Percentiles rank a stretch among this genome's conserved stretches.
Conservation (phyloP, 129 eudicot genomes). For the Heracleum sosnowskyi region DNA sequence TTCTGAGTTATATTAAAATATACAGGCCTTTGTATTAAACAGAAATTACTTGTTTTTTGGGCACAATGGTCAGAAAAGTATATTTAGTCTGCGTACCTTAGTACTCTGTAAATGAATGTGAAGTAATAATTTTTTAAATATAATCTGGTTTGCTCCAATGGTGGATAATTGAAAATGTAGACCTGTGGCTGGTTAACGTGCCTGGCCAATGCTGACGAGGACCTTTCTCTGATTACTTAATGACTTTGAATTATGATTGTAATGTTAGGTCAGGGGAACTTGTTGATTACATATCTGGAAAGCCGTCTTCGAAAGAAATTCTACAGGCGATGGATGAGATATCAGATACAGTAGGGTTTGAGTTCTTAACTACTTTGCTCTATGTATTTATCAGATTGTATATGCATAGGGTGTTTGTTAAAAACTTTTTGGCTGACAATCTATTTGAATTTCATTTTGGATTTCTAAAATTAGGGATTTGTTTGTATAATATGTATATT, state of each 20-base stretch:
- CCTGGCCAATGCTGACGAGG: not conserved
- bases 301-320: slow-evolving; percentile 66
- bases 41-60: too few relatives aligned
- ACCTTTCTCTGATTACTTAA: not conserved
- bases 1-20: too few relatives aligned
- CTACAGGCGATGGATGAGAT: slow-evolving; percentile 86
- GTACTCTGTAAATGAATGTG: too few relatives aligned
- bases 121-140: too few relatives aligned
- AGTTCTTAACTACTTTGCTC: not conserved
- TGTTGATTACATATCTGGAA: slow-evolving; percentile 48
- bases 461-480: not conserved
- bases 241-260: not conserved
- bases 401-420: not conserved
- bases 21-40: too few relatives aligned
- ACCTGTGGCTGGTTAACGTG: not conserved
- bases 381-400: not conserved
- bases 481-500: too few relatives aligned
- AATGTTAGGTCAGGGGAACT: slow-evolving; percentile 24
- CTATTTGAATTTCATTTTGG: not conserved
- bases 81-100: too few relatives aligned
- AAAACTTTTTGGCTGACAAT: not conserved
- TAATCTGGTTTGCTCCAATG: not conserved
- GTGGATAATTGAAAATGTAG: not conserved
- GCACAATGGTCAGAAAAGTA: too few relatives aligned
- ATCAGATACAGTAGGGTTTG: slow-evolving; percentile 61